phyloP scores from a whole-genome alignment of 139 green algal species.

The Marvania coccoides region DNA sequence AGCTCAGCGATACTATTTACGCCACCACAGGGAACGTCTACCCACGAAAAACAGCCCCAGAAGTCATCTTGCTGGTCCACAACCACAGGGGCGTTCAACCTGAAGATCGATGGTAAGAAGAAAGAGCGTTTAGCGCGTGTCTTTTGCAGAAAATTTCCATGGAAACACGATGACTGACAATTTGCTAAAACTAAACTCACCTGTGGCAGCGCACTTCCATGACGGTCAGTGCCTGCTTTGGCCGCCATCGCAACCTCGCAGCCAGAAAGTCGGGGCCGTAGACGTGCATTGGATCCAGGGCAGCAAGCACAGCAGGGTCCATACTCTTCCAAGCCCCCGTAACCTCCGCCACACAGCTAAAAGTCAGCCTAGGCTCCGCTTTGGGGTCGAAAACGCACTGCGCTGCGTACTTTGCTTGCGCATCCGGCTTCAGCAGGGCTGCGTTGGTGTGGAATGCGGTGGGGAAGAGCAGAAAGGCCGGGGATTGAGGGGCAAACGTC shows the following conservation, averaged over 20 bases:
- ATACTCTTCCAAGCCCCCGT: constrained; percentile 50
- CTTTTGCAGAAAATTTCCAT: too few species aligned
- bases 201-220: constrained; percentile 44
- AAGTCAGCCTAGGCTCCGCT: background rate
- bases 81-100: constrained; percentile 26
- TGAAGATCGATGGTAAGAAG: too few species aligned
- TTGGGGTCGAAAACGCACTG: constrained; percentile 24
- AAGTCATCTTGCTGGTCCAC: constrained; percentile 18
- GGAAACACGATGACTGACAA: too few species aligned
- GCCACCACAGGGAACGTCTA: constrained; percentile 9
- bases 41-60: constrained; percentile 56
- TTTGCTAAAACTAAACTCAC: too few species aligned
- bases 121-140: too few species aligned
- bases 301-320: constrained; percentile 24
- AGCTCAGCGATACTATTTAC: background rate
- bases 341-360: constrained; percentile 14
- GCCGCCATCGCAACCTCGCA: constrained; percentile 43
- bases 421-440: constrained; percentile 38
- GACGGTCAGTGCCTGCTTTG: constrained; percentile 49
- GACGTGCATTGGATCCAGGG: constrained; percentile 38
- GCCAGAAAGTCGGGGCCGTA: constrained; percentile 39
- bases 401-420: constrained; percentile 17
- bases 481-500: constrained; percentile 23
- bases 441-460: constrained; percentile 52
- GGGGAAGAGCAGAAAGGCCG: constrained; percentile 43